These are phyloP conservation scores for Jimgerdemannia lactiflua DNA, from an alignment of 192 early-diverging fungal genomes.

Conservation along the genomic window DNA sequence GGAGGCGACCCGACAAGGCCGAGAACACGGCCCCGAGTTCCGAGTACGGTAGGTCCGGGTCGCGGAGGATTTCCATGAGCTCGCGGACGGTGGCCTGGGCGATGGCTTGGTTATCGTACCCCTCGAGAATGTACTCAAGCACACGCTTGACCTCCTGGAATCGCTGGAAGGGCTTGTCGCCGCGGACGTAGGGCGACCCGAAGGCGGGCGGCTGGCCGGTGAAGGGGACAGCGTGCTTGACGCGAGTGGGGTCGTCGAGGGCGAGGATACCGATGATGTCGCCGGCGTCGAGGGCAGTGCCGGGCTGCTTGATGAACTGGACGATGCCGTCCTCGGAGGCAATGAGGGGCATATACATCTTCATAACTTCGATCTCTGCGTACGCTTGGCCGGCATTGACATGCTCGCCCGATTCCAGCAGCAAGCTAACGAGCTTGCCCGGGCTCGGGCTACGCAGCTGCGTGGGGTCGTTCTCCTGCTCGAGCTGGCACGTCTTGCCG, in stretches of 20 bases:
- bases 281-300: constrained; percentile 79
- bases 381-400: constrained; percentile 86
- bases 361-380: constrained; percentile 99
- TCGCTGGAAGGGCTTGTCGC: constrained; percentile 88
- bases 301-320: constrained; percentile 85
- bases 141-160: constrained; percentile 58
- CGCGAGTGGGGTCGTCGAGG: constrained; percentile 92
- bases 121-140: constrained; percentile 77
- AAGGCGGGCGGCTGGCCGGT: constrained; percentile 67
- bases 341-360: constrained; percentile 99
- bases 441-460: constrained; percentile 94
- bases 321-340: constrained; percentile 89
- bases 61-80: constrained; percentile 69
- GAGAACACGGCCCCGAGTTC: constrained; percentile 82
- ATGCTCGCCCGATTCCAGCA: constrained; percentile 93
- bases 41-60: constrained; percentile 80
- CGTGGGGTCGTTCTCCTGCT: constrained; percentile 97
- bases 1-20: constrained; percentile 83
- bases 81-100: constrained; percentile 68
- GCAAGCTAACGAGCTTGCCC: constrained; percentile 92
- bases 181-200: constrained; percentile 78
- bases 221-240: constrained; percentile 86
- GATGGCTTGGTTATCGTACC: constrained; percentile 82
- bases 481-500: constrained; percentile 87
- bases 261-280: constrained; percentile 92